Conservation (phyloP, 805 yeast species). For the Saturnispora silvae region DNA sequence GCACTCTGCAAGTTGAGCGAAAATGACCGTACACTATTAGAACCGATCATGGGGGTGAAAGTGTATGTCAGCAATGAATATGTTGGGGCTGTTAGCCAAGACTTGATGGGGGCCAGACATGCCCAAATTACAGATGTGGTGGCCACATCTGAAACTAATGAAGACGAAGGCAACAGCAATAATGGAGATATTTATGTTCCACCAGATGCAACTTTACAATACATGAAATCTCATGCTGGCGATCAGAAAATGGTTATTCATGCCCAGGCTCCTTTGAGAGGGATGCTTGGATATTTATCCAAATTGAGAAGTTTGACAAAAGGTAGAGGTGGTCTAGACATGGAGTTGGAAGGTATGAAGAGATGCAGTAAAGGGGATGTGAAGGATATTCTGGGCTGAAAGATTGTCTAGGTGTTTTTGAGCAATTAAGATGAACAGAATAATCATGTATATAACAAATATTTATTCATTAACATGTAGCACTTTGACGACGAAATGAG, state of each 20-base stretch:
- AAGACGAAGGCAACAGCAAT: constrained; percentile 31
- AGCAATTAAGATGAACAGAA: not conserved
- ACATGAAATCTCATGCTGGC: constrained; percentile 18
- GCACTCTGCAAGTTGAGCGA: constrained; percentile 25
- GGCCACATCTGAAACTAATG: constrained; percentile 14
- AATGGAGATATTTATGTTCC: constrained; percentile 59
- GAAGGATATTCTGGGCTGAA: constrained; percentile 23
- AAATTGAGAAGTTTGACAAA: constrained; percentile 74
- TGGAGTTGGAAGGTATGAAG: constrained; percentile 70
- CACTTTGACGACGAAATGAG: too few relatives aligned
- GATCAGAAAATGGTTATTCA: constrained; percentile 42
- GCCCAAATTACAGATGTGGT: constrained; percentile 66
- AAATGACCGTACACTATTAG: constrained; percentile 47
- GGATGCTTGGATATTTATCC: constrained; percentile 82
- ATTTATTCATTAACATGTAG: too few relatives aligned
- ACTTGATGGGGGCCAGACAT: constrained; percentile 65
- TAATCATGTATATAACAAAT: constrained; percentile 1
- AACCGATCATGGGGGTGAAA: constrained; percentile 76
- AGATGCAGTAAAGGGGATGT: constrained; percentile 47
- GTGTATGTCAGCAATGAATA: constrained; percentile 61
- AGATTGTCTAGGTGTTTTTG: not conserved
- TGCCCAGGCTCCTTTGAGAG: constrained; percentile 80
- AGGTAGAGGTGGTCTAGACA: constrained; percentile 77
- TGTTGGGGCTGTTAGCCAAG: constrained; percentile 77
- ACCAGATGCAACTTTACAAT: constrained; percentile 53